These are phyloP conservation scores for Vitis amurensis DNA, from an alignment of 164 flowering plant genomes.

Conservation along the genomic window DNA sequence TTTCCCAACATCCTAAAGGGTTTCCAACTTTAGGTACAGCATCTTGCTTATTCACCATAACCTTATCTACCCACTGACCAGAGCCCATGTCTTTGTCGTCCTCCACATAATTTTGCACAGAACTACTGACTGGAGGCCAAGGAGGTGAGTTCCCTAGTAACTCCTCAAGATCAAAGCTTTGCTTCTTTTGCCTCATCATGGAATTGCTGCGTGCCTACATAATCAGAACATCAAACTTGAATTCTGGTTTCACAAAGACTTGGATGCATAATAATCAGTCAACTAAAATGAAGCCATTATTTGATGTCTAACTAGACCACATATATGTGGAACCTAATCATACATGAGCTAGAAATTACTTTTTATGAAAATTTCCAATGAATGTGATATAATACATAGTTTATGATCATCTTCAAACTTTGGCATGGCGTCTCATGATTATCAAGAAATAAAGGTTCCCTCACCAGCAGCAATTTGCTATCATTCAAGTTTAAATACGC, in stretches of 20 bases:
- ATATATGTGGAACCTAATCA: no score
- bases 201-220: constrained; percentile 47
- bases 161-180: constrained; percentile 70
- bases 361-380: no score
- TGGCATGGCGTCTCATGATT: no score
- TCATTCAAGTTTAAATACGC: not conserved
- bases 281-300: not conserved
- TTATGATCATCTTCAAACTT: no score
- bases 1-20: constrained; percentile 47
- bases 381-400: no score
- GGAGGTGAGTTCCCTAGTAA: constrained; percentile 60
- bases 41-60: constrained; percentile 91
- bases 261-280: not conserved
- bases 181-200: constrained; percentile 46
- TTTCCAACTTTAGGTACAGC: constrained; percentile 31
- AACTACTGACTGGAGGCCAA: constrained; percentile 67
- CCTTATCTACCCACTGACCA: constrained; percentile 92
- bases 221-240: not conserved
- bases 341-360: no score
- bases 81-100: constrained; percentile 61
- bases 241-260: not conserved
- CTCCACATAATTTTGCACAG: constrained; percentile 38
- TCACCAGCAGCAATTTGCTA: no score
- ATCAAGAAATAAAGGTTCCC: no score
- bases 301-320: no score